These are phyloP conservation scores for Ogataea corticis DNA, from an alignment of 805 yeast species.

Conservation along the genomic window DNA sequence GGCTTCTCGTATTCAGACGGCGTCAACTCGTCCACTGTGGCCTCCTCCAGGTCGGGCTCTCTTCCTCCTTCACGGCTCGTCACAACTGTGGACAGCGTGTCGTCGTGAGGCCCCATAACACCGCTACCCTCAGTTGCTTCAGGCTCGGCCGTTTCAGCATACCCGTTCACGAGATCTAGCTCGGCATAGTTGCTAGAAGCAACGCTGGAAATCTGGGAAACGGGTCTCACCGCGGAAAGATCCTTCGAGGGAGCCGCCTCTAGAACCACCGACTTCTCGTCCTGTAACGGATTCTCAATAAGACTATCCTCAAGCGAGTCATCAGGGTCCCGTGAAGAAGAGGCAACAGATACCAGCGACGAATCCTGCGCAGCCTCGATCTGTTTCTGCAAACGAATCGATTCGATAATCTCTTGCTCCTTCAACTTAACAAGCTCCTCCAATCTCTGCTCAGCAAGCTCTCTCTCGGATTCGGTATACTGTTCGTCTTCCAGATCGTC, in stretches of 20 bases:
- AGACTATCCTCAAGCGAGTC: neutral
- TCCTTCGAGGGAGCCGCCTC: too few species aligned
- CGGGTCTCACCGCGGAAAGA: neutral
- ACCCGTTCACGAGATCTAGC: slow-evolving; percentile 12
- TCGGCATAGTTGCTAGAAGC: slow-evolving; percentile 18
- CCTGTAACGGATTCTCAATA: slow-evolving; percentile 8
- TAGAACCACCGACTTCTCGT: neutral
- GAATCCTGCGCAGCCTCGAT: slow-evolving; percentile 19
- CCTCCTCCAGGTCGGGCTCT: slow-evolving; percentile 5
- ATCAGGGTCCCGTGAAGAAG: slow-evolving; percentile 17
- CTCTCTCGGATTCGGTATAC: slow-evolving; percentile 28
- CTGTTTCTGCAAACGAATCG: slow-evolving; percentile 23
- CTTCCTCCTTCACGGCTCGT: slow-evolving; percentile 9
- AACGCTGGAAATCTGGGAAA: slow-evolving; percentile 6
- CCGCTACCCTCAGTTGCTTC: neutral
- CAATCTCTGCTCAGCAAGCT: slow-evolving; percentile 28
- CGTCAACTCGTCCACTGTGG: slow-evolving; percentile 6
- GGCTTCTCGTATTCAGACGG: slow-evolving; percentile 11
- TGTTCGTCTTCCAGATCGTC: slow-evolving; percentile 16
- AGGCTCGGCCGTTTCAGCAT: slow-evolving; percentile 5
- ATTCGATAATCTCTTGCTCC: slow-evolving; percentile 30
- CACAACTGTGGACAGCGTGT: slow-evolving; percentile 13
- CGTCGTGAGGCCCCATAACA: slow-evolving; percentile 4
- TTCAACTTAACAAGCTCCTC: slow-evolving; percentile 28
- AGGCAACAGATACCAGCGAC: slow-evolving; percentile 21